Base-by-base conservation (phyloP, 2,329 filamentous ascomycete species). In the Stromatinia cepivora region DNA sequence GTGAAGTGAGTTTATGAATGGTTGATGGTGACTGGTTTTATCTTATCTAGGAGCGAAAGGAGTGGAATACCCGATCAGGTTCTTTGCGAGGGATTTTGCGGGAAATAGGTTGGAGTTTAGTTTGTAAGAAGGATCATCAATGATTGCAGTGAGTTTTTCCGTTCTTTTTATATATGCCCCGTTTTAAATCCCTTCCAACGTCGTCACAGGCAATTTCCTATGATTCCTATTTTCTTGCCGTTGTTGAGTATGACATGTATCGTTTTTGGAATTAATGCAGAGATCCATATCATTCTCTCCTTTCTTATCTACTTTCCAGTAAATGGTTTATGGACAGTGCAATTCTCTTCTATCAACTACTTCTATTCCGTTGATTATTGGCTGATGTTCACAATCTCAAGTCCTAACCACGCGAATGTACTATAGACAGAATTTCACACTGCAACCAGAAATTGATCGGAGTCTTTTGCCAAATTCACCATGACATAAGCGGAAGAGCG, bases 81-180 rank as follows among this genome's bases (percentile, higher is more conserved):
- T 90, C 77, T 90, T 90, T 76, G 87, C 86, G 0, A 82, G 85
- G 69, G 85, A 87, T 72, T 87, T 81, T 78, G 84, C 84, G 0
- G 85, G 85, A 2, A 86, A 87, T 73, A 76, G 82, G 66, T 75
- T 87, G 46, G 85, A 86, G 75, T 87, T 87, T 72, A 85, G 81
- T 66, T 66, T 85, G 69, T 85, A 70, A 72, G 46, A 8, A 17
- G 15, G 9, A 3, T n/a, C n/a, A n/a, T n/a, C n/a, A n/a, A n/a
- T 63, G 15, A 9, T 6, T 36, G 48, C 13, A 25, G 61, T 63
- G 11, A 52, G 61, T 52, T 2, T 20, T 11, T 10, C 8, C 11
- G 2, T 62, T 52, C 22, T 22, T 20, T 28, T 15, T 25, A 36
- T 25, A 4, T 39, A 36, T 34, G 5, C 4, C 8, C 15, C 25